Evolutionary conservation across 768 basidiomycete genomes (phyloP).

Genomic region (Terana coerulea): DNA sequence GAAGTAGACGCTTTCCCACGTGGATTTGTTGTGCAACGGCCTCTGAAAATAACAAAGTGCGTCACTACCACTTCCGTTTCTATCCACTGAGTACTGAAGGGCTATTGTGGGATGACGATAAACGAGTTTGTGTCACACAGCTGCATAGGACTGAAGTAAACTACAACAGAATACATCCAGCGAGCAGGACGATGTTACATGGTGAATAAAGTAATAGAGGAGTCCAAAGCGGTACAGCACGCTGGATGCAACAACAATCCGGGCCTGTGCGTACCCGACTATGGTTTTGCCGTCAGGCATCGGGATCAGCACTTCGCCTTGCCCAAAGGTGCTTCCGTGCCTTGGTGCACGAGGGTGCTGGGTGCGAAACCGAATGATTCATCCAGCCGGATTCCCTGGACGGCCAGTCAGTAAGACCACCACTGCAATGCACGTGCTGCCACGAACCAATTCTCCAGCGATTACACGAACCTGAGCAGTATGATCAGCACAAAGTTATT

Average conservation of each 20-base stretch:
- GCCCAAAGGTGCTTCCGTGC: slow-evolving; percentile 58
- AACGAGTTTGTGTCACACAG: too few relatives aligned
- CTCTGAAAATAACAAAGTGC: slow-evolving; percentile 16
- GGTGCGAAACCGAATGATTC: slow-evolving; percentile 86
- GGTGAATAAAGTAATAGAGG: too few relatives aligned
- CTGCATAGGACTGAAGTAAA: too few relatives aligned
- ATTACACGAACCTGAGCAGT: slow-evolving; percentile 67
- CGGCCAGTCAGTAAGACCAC: too few relatives aligned
- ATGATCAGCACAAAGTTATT: not conserved
- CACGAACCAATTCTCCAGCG: slow-evolving; percentile 76
- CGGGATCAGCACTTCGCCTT: slow-evolving; percentile 42
- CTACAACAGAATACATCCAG: too few relatives aligned
- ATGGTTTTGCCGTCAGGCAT: slow-evolving; percentile 33
- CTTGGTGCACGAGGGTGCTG: slow-evolving; percentile 75
- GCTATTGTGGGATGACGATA: too few relatives aligned
- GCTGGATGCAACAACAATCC: too few relatives aligned
- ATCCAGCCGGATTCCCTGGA: slow-evolving; percentile 60
- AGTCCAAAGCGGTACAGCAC: too few relatives aligned
- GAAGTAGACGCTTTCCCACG: not conserved
- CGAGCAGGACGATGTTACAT: too few relatives aligned
- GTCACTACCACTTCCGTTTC: not conserved
- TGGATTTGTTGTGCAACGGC: slow-evolving; percentile 15
- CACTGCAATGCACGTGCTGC: too few relatives aligned
- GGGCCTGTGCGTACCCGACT: not conserved
- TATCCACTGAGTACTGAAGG: too few relatives aligned